These are phyloP conservation scores for Trichosporon faecale DNA, from an alignment of 1,284 basidiomycete species.

Conservation along the genomic window DNA sequence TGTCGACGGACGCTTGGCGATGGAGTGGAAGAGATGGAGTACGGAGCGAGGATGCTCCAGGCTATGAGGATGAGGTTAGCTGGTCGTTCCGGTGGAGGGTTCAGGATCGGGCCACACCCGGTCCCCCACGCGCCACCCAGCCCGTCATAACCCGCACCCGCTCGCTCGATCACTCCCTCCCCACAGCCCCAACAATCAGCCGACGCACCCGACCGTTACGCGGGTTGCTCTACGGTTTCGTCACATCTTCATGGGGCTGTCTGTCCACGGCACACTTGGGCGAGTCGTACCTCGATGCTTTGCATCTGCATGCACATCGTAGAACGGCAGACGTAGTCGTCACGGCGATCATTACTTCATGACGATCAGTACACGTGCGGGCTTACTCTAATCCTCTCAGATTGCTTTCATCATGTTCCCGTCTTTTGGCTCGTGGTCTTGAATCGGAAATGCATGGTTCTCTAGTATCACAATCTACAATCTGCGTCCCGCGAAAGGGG, in stretches of 20 bases:
- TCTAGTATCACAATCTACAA: conserved; percentile 2
- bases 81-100: not conserved
- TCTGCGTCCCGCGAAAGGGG: not conserved
- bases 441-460: not conserved
- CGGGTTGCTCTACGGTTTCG: no score
- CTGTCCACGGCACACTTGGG: not conserved
- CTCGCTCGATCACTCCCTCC: not conserved
- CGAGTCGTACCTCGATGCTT: not conserved
- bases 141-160: not conserved
- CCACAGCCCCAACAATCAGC: not conserved
- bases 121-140: conserved; percentile 2
- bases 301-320: not conserved
- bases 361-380: no score
- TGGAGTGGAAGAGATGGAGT: not conserved
- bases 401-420: no score
- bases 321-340: not conserved
- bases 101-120: not conserved
- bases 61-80: not conserved
- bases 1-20: conserved; percentile 2
- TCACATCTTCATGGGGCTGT: not conserved
- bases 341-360: not conserved
- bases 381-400: not conserved
- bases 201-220: not conserved
- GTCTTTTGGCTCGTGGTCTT: not conserved
- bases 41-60: not conserved